phyloP scores from a whole-genome alignment of 306 rosid species.

The Vigna trinervia region DNA sequence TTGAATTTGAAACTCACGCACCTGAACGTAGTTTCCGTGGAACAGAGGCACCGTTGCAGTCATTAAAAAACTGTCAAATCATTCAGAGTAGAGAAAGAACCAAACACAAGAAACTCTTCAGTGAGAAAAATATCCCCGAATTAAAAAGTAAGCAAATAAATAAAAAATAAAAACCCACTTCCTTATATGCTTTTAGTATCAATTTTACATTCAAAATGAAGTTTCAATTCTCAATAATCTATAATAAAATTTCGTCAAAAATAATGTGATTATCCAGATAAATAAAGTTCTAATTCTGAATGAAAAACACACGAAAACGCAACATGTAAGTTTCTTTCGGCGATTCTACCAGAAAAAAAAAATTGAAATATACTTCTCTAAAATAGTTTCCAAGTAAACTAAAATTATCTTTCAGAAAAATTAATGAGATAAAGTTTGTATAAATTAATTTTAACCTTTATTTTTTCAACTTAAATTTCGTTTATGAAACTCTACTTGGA shows the following conservation, averaged over 20 bases:
- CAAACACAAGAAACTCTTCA: slow-evolving; percentile 3
- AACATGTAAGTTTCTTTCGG: too few species aligned
- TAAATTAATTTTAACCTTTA: too few species aligned
- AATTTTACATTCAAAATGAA: neutral
- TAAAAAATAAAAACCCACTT: neutral
- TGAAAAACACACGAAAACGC: too few species aligned
- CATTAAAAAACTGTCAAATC: slow-evolving; percentile 55
- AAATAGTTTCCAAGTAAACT: too few species aligned
- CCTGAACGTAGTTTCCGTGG: slow-evolving; percentile 91
- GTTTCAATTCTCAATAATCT: neutral
- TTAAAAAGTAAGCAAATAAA: neutral
- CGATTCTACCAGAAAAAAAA: too few species aligned
- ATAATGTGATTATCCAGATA: too few species aligned
- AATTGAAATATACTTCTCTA: too few species aligned
- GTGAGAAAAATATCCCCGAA: neutral
- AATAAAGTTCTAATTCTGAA: neutral
- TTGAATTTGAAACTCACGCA: slow-evolving; percentile 40
- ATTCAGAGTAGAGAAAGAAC: neutral
- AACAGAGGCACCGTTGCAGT: slow-evolving; percentile 68
- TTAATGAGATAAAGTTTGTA: too few species aligned
- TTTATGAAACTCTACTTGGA: too few species aligned
- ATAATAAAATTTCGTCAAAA: too few species aligned
- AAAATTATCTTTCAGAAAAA: too few species aligned
- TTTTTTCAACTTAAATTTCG: too few species aligned
- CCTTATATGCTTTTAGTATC: neutral